Base-by-base conservation (phyloP, 1,284 basidiomycete genomes). In the Takashimella tepidaria region DNA sequence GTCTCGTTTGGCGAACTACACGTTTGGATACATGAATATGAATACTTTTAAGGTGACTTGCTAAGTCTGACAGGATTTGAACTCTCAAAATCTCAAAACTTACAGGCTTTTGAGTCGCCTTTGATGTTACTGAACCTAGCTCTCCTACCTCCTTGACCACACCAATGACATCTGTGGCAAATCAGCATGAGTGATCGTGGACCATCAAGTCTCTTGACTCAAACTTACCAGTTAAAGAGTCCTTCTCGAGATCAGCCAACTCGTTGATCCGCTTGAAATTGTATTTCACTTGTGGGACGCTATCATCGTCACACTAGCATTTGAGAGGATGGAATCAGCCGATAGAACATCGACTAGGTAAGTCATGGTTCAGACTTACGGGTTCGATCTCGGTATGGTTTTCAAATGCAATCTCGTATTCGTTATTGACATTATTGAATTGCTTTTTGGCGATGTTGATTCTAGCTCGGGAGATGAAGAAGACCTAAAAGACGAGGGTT, bases 381-480 rank as follows among this genome's bases (percentile, higher is more conserved):
- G 73, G 71, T 70, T 88, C 85, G 24, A 96, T 80, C 62, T 89
- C 87, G 0, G 91, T 92, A 51, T 82, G 80, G 59, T 82, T 84
- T 61, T 93, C 91, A n/a, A 99, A 82, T 47, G 79, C 81, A 58
- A 99, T 84, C 72, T 98, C 95, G 69, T 98, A 98, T 70, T 98
- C 93, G 72, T 96, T 97, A 61, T 82, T 79, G 47, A 96, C 76
- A 68, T 88, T 91, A 49, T 84, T 89, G 75, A 96, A 99, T 77
- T 97, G 95, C 78, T 95, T 98, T 79, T 98, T 98, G 45, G 95
- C 93, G 26, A 98, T 84, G 69, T 90, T 89, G 68, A 98, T 87
- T 51, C 89, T 83, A 6, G 89, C 95, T 67, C 88, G 90, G 1
- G 89, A 90, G 57, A 98, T 81, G 69, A 83, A 91, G 76, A 92